Percentiles rank a stretch among this genome's conserved stretches.
Evolutionary conservation across 768 basidiomycete species (phyloP).

Genomic region (Suillus plorans): DNA sequence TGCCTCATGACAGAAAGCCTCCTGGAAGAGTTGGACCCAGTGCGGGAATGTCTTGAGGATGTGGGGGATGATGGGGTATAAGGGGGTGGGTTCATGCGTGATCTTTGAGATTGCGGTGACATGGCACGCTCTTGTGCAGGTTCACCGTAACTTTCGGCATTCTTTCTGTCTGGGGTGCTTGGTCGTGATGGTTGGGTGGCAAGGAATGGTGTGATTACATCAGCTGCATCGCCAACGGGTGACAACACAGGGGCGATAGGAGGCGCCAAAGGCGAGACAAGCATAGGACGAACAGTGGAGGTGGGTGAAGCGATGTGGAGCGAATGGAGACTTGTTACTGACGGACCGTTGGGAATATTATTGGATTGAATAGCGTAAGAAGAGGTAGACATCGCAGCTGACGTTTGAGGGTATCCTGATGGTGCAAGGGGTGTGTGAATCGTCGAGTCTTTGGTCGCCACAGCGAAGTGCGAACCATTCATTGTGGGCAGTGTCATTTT

Average conservation of each 20-base stretch:
- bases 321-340: slow-evolving; percentile 13
- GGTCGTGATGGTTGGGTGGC: slow-evolving; percentile 7
- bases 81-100: slow-evolving; percentile 28
- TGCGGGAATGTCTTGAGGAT: not conserved
- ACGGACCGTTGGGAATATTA: slow-evolving; percentile 10
- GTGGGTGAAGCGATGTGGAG: slow-evolving; percentile 4
- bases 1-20: slow-evolving; percentile 6
- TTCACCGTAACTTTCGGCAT: slow-evolving; percentile 9
- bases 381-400: slow-evolving; percentile 3
- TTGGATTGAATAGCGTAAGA: not conserved
- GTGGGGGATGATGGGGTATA: slow-evolving; percentile 16
- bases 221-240: slow-evolving; percentile 17
- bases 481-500: not conserved
- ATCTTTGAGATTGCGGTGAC: slow-evolving; percentile 10
- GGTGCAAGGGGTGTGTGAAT: slow-evolving; percentile 1
- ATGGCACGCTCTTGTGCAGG: not conserved
- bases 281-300: not conserved
- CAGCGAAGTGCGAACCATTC: slow-evolving; percentile 1
- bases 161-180: slow-evolving; percentile 1
- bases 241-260: not conserved
- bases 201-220: slow-evolving; percentile 25
- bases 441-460: not conserved
- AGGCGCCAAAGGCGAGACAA: not conserved
- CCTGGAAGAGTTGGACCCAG: not conserved
- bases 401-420: not conserved